Evolutionary conservation across 306 rosid species (phyloP).

Genomic region (Vigna hirtella): DNA sequence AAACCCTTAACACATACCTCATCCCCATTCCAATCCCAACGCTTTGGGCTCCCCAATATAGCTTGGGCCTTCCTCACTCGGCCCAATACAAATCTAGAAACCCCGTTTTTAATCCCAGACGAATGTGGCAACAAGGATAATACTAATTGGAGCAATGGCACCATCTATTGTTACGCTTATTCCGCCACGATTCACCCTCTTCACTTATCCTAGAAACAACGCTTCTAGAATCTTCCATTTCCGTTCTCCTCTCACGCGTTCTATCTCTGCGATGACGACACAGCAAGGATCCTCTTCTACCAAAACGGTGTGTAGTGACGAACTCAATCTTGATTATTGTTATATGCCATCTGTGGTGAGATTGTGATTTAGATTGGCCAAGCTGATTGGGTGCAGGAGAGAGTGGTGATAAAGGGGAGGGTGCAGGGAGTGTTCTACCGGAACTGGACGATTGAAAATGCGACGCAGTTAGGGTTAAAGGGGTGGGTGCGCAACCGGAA

Average conservation of each 20-base stretch:
- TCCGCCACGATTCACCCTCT: slow-evolving; percentile 50
- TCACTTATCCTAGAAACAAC: slow-evolving; percentile 30
- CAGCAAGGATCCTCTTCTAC: slow-evolving; percentile 48
- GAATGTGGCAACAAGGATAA: slow-evolving; percentile 48
- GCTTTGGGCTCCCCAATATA: slow-evolving; percentile 5
- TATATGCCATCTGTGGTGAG: background rate
- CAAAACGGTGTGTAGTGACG: slow-evolving; percentile 64
- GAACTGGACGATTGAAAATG: slow-evolving; percentile 60
- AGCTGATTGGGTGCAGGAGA: slow-evolving; percentile 58
- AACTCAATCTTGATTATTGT: background rate
- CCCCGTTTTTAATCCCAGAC: background rate
- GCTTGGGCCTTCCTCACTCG: slow-evolving; percentile 23
- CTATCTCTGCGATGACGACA: slow-evolving; percentile 59
- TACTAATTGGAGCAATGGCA: slow-evolving; percentile 41
- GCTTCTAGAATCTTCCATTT: slow-evolving; percentile 59
- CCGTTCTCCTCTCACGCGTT: slow-evolving; percentile 52
- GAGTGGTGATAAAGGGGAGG: slow-evolving; percentile 84
- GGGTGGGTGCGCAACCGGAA: slow-evolving; percentile 62
- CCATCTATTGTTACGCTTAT: slow-evolving; percentile 33
- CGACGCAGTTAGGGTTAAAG: slow-evolving; percentile 49
- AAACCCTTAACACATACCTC: slow-evolving; percentile 46
- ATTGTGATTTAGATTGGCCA: background rate
- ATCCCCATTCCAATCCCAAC: slow-evolving; percentile 2
- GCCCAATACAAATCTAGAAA: background rate
- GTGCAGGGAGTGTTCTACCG: slow-evolving; percentile 70